Evolutionary conservation across 1,139 yeast genomes (phyloP), one percentile per base, ranked within the genome.

Genomic region (Pichia terricola): DNA sequence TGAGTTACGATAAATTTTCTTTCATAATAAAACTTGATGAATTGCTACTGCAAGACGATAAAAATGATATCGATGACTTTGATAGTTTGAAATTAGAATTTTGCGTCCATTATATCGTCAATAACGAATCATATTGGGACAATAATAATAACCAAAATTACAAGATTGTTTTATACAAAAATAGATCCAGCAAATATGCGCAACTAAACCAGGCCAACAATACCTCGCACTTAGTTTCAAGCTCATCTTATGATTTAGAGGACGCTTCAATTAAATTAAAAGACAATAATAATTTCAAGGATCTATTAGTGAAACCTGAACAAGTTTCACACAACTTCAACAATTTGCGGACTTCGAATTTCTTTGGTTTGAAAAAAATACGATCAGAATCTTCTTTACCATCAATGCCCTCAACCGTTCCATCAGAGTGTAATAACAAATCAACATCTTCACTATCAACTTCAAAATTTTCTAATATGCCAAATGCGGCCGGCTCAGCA

Each of bases 51-150:
- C 47, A 62, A 66, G 37, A 61, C 54, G 46, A 60, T 48, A 39
- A 54, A 16, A 16, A 16, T 16, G 22, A 16, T 16, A 16, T 16
- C 22, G 49, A 30, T 30, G 10, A 30, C 10, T 30, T 30, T 30
- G 25, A 16, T 34, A 34, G 25, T 11, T 55, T 64, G 45, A 61
- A 61, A 47, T 58, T 61, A 46, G 63, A 61, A 52, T 70, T 85
- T 54, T 85, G 94, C 58, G 71, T 85, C 40, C 72, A 76, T 45
- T 86, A 78, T 61, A 61, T 60, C 43, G 66, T 73, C 36, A 65
- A 67, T 36, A 68, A 69, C 34, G 50, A 56, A 9, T 85, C 77
- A 51, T 75, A 60, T 58, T 87, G 95, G 95, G 95, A 86, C 62
- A 86, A 82, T 65, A 86, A 87, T 61, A 50, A 65, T 39, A 59